These are phyloP conservation scores for Fusarium longipes DNA, from an alignment of 2,329 filamentous ascomycete species.

Conservation along the genomic window DNA sequence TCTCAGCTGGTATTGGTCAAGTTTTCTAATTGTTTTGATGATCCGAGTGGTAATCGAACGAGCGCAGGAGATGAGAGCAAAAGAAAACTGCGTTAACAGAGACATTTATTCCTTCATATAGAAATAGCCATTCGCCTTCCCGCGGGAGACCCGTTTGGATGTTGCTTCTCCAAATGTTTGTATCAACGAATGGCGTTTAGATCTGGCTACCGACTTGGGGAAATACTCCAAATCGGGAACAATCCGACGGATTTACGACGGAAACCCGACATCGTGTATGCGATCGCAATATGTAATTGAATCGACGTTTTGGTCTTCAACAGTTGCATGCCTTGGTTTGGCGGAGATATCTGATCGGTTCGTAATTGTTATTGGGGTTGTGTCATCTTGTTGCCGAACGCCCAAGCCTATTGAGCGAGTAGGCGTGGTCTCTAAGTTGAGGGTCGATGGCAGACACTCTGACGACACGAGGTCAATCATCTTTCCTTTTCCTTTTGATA, in stretches of 20 bases:
- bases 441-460: neutral
- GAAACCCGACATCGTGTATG: neutral
- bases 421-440: neutral
- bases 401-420: neutral
- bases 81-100: neutral
- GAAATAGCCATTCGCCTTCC: slow-evolving; percentile 16
- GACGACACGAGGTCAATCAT: slow-evolving; percentile 18
- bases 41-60: neutral
- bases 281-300: slow-evolving; percentile 3
- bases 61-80: slow-evolving; percentile 5
- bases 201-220: slow-evolving; percentile 22
- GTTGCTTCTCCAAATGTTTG: slow-evolving; percentile 9
- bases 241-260: slow-evolving; percentile 40
- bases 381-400: slow-evolving; percentile 16
- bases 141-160: slow-evolving; percentile 7
- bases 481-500: slow-evolving; percentile 40
- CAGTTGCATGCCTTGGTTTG: slow-evolving; percentile 20
- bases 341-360: neutral
- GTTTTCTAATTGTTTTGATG: neutral
- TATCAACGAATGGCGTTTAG: slow-evolving; percentile 29
- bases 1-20: slow-evolving; percentile 3
- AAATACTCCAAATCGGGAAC: slow-evolving; percentile 28
- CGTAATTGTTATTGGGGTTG: neutral
- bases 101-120: slow-evolving; percentile 35
- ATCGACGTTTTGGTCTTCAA: slow-evolving; percentile 26